These are phyloP conservation scores for Lepraria neglecta DNA, from an alignment of 495 filamentous ascomycete species.

Conservation along the genomic window DNA sequence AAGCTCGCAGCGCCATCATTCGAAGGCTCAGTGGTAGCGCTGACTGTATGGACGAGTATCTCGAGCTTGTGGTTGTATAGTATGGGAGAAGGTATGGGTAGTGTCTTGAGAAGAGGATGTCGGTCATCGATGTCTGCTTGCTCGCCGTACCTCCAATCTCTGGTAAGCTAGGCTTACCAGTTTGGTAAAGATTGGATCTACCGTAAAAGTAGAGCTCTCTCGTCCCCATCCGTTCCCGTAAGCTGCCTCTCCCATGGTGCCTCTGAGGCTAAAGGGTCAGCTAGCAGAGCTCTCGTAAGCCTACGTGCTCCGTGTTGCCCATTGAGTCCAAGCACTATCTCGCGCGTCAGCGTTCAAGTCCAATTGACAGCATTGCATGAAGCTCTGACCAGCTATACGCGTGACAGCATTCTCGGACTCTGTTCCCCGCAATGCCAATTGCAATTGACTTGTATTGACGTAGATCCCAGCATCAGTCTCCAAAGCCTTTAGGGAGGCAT, in stretches of 20 bases:
- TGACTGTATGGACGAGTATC: conserved; percentile 61
- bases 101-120: conserved; percentile 47
- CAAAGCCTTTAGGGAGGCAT: conserved; percentile 55
- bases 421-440: conserved; percentile 72
- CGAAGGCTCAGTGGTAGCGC: conserved; percentile 35
- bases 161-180: conserved; percentile 10
- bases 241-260: conserved; percentile 67
- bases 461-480: conserved; percentile 56
- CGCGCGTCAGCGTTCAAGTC: background rate
- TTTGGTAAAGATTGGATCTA: conserved; percentile 27
- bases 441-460: conserved; percentile 68
- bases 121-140: conserved; percentile 33
- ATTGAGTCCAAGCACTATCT: conserved; percentile 49
- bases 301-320: conserved; percentile 46
- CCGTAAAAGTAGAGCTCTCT: conserved; percentile 53
- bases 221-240: conserved; percentile 41
- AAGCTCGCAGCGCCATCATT: conserved; percentile 47
- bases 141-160: conserved; percentile 48
- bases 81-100: conserved; percentile 60
- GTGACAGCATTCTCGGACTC: conserved; percentile 59
- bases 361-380: background rate
- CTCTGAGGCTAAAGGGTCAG: conserved; percentile 63
- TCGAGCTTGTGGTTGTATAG: conserved; percentile 67
- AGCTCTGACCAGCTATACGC: conserved; percentile 54
- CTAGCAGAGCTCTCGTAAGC: conserved; percentile 64